Percentiles rank a stretch among this genome's conserved stretches.
Evolutionary conservation across 2,329 filamentous ascomycete species (phyloP).

Genomic region (Aureobasidium pullulans): DNA sequence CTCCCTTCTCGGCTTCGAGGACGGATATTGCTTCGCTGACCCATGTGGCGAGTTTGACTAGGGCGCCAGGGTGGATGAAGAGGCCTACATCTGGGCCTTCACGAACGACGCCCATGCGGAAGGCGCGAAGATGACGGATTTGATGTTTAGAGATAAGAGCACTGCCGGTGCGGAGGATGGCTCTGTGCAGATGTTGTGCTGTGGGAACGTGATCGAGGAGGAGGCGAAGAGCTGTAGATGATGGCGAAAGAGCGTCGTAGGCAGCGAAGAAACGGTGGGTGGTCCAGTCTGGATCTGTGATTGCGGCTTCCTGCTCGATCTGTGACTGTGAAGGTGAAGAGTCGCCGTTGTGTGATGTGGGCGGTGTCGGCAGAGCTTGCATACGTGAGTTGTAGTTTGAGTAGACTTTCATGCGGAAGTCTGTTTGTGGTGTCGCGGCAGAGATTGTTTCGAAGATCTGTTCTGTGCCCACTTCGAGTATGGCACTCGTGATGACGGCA

Average conservation of each 20-base stretch:
- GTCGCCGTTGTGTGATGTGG: slow-evolving; percentile 23
- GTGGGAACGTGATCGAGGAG: slow-evolving; percentile 70
- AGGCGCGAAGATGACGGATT: slow-evolving; percentile 84
- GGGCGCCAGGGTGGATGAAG: slow-evolving; percentile 84
- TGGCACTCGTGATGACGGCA: slow-evolving; percentile 82
- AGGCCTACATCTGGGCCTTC: slow-evolving; percentile 86
- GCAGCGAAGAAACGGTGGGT: slow-evolving; percentile 51
- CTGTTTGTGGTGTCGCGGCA: slow-evolving; percentile 14
- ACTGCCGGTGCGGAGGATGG: slow-evolving; percentile 88
- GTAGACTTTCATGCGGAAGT: slow-evolving; percentile 11
- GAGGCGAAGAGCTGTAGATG: slow-evolving; percentile 56
- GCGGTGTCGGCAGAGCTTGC: slow-evolving; percentile 27
- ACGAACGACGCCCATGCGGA: slow-evolving; percentile 92
- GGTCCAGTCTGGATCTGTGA: slow-evolving; percentile 37
- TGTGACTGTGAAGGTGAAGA: slow-evolving; percentile 19
- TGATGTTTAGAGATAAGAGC: slow-evolving; percentile 88
- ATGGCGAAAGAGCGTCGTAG: slow-evolving; percentile 48
- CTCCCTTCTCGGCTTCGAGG: slow-evolving; percentile 72
- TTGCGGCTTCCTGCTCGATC: slow-evolving; percentile 19
- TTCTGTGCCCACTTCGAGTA: slow-evolving; percentile 74
- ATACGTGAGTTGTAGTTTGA: slow-evolving; percentile 23
- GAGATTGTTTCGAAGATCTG: slow-evolving; percentile 11
- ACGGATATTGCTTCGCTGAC: slow-evolving; percentile 86
- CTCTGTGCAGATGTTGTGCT: slow-evolving; percentile 82
- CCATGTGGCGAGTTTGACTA: slow-evolving; percentile 93